Conservation (phyloP, 768 basidiomycete species). For the Hydnomerulius pinastri region DNA sequence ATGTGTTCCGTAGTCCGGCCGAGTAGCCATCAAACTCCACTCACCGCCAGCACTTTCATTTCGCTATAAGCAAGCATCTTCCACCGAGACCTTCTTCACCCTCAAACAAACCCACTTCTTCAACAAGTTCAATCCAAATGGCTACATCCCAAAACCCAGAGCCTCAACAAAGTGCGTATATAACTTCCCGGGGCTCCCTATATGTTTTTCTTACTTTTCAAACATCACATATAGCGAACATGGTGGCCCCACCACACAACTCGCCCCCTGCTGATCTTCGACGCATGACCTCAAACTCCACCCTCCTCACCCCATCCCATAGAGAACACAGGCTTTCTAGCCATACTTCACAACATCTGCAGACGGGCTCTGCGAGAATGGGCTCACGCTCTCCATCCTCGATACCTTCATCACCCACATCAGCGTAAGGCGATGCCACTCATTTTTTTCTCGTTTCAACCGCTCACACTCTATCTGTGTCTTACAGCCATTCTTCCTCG, state of each 20-base stretch:
- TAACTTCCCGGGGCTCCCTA: not conserved
- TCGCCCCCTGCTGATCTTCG: conserved; percentile 50
- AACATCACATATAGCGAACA: conserved; percentile 22
- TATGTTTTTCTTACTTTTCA: not conserved
- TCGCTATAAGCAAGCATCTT: conserved; percentile 4
- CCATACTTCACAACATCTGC: conserved; percentile 50
- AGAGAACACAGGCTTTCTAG: conserved; percentile 42
- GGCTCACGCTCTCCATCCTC: conserved; percentile 72
- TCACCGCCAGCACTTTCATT: not conserved
- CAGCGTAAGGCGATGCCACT: conserved; percentile 53
- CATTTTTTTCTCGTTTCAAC: not conserved
- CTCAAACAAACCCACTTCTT: conserved; percentile 9
- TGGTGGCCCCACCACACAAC: conserved; percentile 17
- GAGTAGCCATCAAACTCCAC: conserved; percentile 1
- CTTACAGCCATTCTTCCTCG: conserved; percentile 62
- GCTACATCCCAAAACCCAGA: conserved; percentile 16
- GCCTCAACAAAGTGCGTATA: conserved; percentile 18
- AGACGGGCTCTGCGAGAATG: conserved; percentile 42
- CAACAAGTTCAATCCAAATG: conserved; percentile 17
- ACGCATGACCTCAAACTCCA: conserved; percentile 53
- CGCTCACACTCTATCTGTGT: conserved; percentile 9
- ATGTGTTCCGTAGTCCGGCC: not conserved
- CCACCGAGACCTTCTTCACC: not conserved
- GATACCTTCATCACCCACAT: conserved; percentile 79
- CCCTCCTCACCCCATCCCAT: conserved; percentile 42